These are phyloP conservation scores for Lagerstroemia fauriei DNA, from an alignment of 441 rosid species.

Conservation along the genomic window DNA sequence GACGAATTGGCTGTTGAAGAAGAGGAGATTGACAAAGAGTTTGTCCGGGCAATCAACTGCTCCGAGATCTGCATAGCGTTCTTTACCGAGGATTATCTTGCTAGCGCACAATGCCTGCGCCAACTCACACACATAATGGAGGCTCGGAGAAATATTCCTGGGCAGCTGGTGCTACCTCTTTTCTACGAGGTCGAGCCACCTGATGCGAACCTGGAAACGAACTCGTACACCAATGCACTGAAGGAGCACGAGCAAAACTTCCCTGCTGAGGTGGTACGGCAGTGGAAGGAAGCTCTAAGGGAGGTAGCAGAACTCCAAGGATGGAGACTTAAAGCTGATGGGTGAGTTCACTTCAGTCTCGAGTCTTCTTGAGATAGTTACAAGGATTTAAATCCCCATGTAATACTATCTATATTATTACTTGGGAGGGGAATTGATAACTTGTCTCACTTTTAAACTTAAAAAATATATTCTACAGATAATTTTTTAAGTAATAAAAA, in stretches of 20 bases:
- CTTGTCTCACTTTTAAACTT: too few relatives aligned
- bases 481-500: too few relatives aligned
- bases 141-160: not conserved
- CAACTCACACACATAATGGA: not conserved
- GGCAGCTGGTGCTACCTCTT: not conserved
- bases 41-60: not conserved
- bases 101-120: not conserved
- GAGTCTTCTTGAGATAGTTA: not conserved
- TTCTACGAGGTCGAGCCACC: not conserved
- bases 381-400: not conserved
- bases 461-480: too few relatives aligned
- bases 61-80: conserved; percentile 8
- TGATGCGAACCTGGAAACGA: not conserved
- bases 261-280: not conserved
- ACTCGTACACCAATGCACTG: not conserved
- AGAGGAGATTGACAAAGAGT: not conserved
- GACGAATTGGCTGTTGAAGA: not conserved
- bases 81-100: conserved; percentile 4
- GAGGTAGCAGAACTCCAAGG: not conserved
- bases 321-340: not conserved
- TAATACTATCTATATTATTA: too few relatives aligned
- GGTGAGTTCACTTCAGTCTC: not conserved
- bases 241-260: not conserved
- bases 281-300: not conserved
- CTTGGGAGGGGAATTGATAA: too few relatives aligned